These are phyloP conservation scores for Xylaria bambusicola DNA, from an alignment of 495 filamentous ascomycete genomes.

Conservation along the genomic window DNA sequence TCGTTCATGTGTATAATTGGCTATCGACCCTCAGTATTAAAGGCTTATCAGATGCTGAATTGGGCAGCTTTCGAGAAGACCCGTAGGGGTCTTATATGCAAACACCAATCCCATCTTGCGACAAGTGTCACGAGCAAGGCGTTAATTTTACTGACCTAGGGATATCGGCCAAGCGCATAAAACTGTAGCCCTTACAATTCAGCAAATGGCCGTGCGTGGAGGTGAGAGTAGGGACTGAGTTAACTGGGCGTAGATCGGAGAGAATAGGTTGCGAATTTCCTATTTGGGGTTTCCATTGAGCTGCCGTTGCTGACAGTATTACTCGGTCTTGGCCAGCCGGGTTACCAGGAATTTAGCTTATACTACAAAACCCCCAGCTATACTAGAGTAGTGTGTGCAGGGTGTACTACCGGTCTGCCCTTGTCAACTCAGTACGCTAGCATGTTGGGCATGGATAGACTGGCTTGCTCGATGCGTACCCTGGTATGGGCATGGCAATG, in stretches of 20 bases:
- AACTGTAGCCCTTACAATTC: neutral
- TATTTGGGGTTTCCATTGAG: slow-evolving; percentile 8
- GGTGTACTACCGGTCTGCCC: neutral
- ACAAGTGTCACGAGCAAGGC: slow-evolving; percentile 31
- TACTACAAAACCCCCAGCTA: neutral
- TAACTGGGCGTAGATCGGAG: neutral
- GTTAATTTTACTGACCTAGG: slow-evolving; percentile 17
- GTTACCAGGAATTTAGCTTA: neutral
- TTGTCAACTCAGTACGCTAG: neutral
- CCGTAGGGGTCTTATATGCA: slow-evolving; percentile 19
- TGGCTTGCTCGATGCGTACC: neutral
- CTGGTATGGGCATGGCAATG: neutral
- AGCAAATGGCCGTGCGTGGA: neutral
- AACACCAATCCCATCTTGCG: slow-evolving; percentile 26
- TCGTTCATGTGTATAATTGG: slow-evolving; percentile 7
- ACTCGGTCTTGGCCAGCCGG: slow-evolving; percentile 4
- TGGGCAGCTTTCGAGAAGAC: slow-evolving; percentile 22
- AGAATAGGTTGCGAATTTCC: neutral
- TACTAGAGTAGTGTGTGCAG: neutral
- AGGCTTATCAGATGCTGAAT: slow-evolving; percentile 5
- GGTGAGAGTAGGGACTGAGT: neutral
- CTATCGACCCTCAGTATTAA: neutral
- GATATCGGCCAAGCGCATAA: neutral
- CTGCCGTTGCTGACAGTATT: neutral
- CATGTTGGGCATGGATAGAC: slow-evolving; percentile 2